Evolutionary conservation across 2,329 filamentous ascomycete genomes (phyloP).

Genomic region (Aureobasidium lini): DNA sequence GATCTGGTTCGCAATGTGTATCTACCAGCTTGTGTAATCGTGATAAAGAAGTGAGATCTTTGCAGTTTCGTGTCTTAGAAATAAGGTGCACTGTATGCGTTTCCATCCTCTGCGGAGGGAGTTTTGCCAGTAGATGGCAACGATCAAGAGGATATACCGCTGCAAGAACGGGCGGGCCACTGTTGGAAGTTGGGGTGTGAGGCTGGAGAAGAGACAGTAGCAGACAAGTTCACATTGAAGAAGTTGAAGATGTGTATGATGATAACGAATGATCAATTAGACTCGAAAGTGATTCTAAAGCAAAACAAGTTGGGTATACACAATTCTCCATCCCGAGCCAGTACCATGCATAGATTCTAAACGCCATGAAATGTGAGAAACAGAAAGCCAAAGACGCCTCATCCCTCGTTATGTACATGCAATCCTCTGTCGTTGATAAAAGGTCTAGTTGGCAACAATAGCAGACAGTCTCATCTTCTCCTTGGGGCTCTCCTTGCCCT

Average conservation of each 20-base stretch:
- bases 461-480: conserved; percentile 34
- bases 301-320: conserved; percentile 15
- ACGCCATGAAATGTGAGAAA: conserved; percentile 5
- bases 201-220: neutral
- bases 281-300: conserved; percentile 10
- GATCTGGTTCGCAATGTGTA: neutral
- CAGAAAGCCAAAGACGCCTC: conserved; percentile 9
- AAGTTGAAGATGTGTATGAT: neutral
- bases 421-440: conserved; percentile 9
- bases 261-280: conserved; percentile 6
- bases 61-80: conserved; percentile 7
- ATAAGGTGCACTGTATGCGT: conserved; percentile 8
- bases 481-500: conserved; percentile 27
- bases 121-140: neutral
- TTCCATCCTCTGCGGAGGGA: neutral
- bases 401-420: conserved; percentile 12
- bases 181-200: neutral
- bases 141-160: conserved; percentile 9
- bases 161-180: neutral
- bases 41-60: neutral
- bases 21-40: neutral
- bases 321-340: conserved; percentile 14
- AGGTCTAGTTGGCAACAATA: conserved; percentile 17
- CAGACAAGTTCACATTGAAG: conserved; percentile 4
- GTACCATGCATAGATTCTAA: conserved; percentile 8